Conservation (phyloP, 768 basidiomycete species). For the Fomitopsis pulvina region DNA sequence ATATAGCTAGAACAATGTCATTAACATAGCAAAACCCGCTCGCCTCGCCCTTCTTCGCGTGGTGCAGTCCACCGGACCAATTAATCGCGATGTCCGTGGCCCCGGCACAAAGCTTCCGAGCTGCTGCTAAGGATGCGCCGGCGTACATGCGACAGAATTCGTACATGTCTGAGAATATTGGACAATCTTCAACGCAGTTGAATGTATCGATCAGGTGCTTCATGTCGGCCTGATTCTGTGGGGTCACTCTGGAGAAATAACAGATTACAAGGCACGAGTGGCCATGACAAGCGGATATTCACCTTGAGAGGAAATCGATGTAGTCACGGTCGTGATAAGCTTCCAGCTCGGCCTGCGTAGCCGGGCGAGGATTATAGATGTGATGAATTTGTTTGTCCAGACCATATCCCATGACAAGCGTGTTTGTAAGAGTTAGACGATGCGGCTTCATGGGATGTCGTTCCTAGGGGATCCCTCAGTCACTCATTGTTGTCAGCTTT, state of each 20-base stretch:
- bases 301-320: constrained; percentile 92
- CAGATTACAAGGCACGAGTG: background rate
- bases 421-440: constrained; percentile 90
- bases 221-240: constrained; percentile 64
- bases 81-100: constrained; percentile 95
- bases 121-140: constrained; percentile 87
- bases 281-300: constrained; percentile 18
- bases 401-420: constrained; percentile 93
- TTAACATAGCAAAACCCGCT: constrained; percentile 99
- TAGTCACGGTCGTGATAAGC: constrained; percentile 94
- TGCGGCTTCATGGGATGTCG: constrained; percentile 99
- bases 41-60: constrained; percentile 96
- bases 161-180: constrained; percentile 91
- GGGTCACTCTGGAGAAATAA: constrained; percentile 59
- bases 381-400: constrained; percentile 92
- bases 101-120: constrained; percentile 78
- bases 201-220: constrained; percentile 74
- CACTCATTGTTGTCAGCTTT: background rate
- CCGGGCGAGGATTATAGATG: constrained; percentile 83
- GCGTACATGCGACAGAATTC: constrained; percentile 94
- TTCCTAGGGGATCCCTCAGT: constrained; percentile 48
- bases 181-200: constrained; percentile 97
- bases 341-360: constrained; percentile 85
- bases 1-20: constrained; percentile 90
- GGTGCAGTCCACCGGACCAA: constrained; percentile 98